Evolutionary conservation across 2,329 filamentous ascomycete species (phyloP).

Genomic region (Sarocladium oryzae): DNA sequence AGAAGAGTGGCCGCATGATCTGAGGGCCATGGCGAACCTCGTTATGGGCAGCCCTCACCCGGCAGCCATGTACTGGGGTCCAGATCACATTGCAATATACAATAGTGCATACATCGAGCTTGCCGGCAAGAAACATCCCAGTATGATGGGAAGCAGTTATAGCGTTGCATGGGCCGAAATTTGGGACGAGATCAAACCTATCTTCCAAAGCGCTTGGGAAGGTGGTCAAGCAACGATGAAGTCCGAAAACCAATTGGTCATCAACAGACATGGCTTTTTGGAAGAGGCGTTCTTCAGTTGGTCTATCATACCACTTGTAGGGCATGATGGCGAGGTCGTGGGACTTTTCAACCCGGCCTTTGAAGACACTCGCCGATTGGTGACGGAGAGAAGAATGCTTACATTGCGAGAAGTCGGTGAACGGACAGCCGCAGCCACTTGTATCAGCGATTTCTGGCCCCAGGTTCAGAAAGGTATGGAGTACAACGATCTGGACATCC

Average conservation of each 20-base stretch:
- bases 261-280: constrained; percentile 60
- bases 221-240: constrained; percentile 79
- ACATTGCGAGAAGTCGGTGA: constrained; percentile 73
- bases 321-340: constrained; percentile 65
- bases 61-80: constrained; percentile 74
- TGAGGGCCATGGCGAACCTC: constrained; percentile 73
- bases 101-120: constrained; percentile 67
- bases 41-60: constrained; percentile 75
- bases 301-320: constrained; percentile 73
- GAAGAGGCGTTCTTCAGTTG: constrained; percentile 81
- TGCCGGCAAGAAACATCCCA: constrained; percentile 70
- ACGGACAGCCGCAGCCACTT: constrained; percentile 63
- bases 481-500: constrained; percentile 68
- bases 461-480: constrained; percentile 63
- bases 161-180: constrained; percentile 66
- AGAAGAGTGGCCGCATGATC: constrained; percentile 62
- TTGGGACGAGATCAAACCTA: constrained; percentile 62
- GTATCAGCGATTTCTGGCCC: constrained; percentile 67
- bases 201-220: constrained; percentile 60
- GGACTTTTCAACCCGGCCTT: constrained; percentile 76
- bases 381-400: constrained; percentile 74
- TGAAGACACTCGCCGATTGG: constrained; percentile 71
- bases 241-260: constrained; percentile 71
- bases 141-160: constrained; percentile 68
- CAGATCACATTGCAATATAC: constrained; percentile 61